Evolutionary conservation across 768 basidiomycete species (phyloP).

Genomic region (Cystofilobasidium capitatum): DNA sequence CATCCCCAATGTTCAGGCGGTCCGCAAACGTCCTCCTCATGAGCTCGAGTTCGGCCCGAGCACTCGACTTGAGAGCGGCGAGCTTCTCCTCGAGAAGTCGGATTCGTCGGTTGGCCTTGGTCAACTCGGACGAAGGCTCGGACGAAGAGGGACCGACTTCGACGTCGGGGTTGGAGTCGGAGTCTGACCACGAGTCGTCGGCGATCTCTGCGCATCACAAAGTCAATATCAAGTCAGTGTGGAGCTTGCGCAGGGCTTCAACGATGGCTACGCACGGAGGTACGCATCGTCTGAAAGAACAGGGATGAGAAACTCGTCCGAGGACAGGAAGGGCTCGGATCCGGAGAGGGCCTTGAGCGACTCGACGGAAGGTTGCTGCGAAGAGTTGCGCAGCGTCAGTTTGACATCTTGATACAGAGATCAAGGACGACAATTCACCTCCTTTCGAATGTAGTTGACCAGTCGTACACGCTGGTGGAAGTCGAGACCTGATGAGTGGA

Average conservation of each 20-base stretch:
- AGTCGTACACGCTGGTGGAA: constrained; percentile 68
- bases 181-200: constrained; percentile 44
- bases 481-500: constrained; percentile 59
- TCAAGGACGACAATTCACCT: constrained; percentile 43
- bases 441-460: constrained; percentile 76
- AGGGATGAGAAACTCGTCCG: constrained; percentile 74
- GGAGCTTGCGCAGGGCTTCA: constrained; percentile 47
- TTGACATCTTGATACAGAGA: neutral
- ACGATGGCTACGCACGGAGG: constrained; percentile 54
- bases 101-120: constrained; percentile 45
- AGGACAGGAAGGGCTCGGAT: constrained; percentile 54
- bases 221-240: constrained; percentile 48
- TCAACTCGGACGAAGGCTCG: constrained; percentile 33
- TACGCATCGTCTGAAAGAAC: constrained; percentile 76
- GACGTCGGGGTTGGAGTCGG: constrained; percentile 37
- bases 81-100: constrained; percentile 56
- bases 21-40: constrained; percentile 37
- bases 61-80: constrained; percentile 36
- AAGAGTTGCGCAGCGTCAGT: neutral
- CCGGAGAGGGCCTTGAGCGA: constrained; percentile 44
- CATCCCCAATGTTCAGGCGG: constrained; percentile 48
- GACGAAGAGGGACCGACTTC: neutral
- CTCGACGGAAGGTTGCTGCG: neutral
- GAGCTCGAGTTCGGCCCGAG: constrained; percentile 49
- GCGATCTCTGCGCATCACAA: constrained; percentile 17